A percentile compares a stretch with the other conserved stretches of the same genome.
phyloP scores from a whole-genome alignment of 495 filamentous ascomycete genomes.

The Annulohypoxylon maeteangense region DNA sequence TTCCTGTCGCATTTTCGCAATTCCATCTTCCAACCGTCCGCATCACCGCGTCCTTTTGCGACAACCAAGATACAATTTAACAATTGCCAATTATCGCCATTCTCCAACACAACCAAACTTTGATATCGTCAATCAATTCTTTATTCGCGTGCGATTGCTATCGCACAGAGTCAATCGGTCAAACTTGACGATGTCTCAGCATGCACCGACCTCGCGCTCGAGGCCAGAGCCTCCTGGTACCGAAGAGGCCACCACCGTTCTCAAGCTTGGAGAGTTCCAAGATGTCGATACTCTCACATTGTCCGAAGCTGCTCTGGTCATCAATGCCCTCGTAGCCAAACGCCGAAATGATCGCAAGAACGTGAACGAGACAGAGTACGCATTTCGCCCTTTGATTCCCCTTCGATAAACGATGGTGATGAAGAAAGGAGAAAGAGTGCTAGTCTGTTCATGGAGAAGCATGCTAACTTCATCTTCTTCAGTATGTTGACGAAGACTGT shows the following conservation, averaged over 20 bases:
- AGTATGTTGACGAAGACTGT: conserved; percentile 81
- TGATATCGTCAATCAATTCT: background rate
- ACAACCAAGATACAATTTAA: conserved; percentile 9
- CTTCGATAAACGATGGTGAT: background rate
- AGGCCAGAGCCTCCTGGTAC: conserved; percentile 80
- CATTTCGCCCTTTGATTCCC: conserved; percentile 13
- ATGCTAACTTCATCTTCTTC: conserved; percentile 20
- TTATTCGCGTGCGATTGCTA: conserved; percentile 1
- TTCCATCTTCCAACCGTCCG: conserved; percentile 7
- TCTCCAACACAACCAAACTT: background rate
- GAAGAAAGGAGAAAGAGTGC: background rate
- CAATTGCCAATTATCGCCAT: background rate
- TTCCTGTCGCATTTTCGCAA: conserved; percentile 24
- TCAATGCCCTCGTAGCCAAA: conserved; percentile 84
- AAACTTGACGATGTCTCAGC: conserved; percentile 41
- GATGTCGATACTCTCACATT: conserved; percentile 87
- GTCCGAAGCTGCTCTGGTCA: conserved; percentile 89
- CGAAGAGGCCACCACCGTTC: conserved; percentile 83
- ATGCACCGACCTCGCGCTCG: conserved; percentile 71
- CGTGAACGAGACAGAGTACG: conserved; percentile 73
- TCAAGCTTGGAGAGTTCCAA: conserved; percentile 92
- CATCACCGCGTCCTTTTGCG: conserved; percentile 10
- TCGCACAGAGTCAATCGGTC: background rate
- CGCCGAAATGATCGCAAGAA: conserved; percentile 71
- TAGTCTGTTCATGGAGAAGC: background rate